Conservation (phyloP, 164 flowering plant genomes). For the Kalanchoe fedtschenkoi region DNA sequence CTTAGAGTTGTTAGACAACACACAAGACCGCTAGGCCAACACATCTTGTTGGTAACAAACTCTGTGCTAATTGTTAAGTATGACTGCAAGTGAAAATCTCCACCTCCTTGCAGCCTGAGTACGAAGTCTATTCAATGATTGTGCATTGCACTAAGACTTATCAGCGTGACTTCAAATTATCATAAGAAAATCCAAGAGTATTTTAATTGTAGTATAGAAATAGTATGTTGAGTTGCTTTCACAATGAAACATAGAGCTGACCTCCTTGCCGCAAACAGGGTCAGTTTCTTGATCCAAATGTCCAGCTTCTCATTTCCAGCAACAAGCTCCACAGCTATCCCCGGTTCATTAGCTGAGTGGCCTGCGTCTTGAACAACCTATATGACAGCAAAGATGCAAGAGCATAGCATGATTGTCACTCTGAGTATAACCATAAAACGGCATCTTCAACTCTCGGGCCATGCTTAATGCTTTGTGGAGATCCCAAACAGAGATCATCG, state of each 20-base stretch:
- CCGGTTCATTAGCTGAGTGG: constrained; percentile 79
- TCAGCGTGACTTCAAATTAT: not conserved
- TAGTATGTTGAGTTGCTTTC: not conserved
- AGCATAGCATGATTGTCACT: not conserved
- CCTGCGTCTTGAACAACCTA: constrained; percentile 76
- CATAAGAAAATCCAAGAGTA: not conserved
- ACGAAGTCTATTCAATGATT: not conserved
- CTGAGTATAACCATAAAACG: not conserved
- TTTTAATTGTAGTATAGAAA: not conserved
- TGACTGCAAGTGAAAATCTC: not conserved
- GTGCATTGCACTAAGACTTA: not conserved
- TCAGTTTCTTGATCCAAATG: constrained; percentile 21
- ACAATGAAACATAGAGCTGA: not conserved
- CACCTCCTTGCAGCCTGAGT: not conserved
- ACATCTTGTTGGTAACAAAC: not conserved
- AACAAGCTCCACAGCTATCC: constrained; percentile 69
- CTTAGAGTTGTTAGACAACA: too few species aligned
- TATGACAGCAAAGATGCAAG: not conserved
- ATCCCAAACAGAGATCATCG: constrained; percentile 99
- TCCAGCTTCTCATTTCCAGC: constrained; percentile 72
- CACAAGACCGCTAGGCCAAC: too few species aligned
- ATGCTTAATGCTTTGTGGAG: constrained; percentile 94
- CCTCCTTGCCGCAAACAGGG: not conserved
- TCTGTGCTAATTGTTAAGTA: not conserved
- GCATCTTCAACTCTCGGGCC: constrained; percentile 93